Conservation (phyloP, 257 asterid genomes). For the Lantana camara region DNA sequence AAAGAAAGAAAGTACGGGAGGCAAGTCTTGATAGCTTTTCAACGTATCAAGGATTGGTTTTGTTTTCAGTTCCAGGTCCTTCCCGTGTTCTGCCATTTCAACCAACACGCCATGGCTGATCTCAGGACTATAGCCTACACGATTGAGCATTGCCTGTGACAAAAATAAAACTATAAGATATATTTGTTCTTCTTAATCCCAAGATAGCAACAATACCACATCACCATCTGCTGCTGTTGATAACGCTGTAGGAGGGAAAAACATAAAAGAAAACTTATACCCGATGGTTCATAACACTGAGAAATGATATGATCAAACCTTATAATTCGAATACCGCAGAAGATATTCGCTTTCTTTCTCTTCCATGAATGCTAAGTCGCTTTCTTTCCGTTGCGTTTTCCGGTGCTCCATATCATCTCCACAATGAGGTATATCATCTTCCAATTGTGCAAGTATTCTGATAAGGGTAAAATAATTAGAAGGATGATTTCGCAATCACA, state of each 20-base stretch:
- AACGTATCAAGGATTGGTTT: constrained; percentile 91
- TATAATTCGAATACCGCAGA: constrained; percentile 85
- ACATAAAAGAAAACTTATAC: too few relatives aligned
- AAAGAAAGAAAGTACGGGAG: constrained; percentile 64
- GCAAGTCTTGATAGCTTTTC: constrained; percentile 98
- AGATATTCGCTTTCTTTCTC: constrained; percentile 89
- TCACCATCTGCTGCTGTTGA: not conserved
- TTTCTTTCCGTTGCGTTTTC: too few relatives aligned
- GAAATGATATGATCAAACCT: constrained; percentile 47
- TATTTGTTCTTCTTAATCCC: too few relatives aligned
- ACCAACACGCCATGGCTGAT: constrained; percentile 94
- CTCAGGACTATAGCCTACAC: constrained; percentile 88
- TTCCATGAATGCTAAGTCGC: constrained; percentile 86
- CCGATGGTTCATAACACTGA: not conserved
- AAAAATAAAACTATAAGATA: not conserved
- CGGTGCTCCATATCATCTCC: constrained; percentile 93
- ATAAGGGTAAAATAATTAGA: constrained; percentile 10
- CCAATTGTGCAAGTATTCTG: constrained; percentile 90
- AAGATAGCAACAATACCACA: too few relatives aligned
- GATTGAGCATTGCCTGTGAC: constrained; percentile 90
- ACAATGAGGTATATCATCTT: constrained; percentile 88
- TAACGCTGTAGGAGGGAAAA: too few relatives aligned
- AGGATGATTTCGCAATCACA: too few relatives aligned
- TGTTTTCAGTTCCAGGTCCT: constrained; percentile 90
- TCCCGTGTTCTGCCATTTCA: constrained; percentile 97